Conservation (phyloP, 495 filamentous ascomycete species). For the Neurospora terricola region DNA sequence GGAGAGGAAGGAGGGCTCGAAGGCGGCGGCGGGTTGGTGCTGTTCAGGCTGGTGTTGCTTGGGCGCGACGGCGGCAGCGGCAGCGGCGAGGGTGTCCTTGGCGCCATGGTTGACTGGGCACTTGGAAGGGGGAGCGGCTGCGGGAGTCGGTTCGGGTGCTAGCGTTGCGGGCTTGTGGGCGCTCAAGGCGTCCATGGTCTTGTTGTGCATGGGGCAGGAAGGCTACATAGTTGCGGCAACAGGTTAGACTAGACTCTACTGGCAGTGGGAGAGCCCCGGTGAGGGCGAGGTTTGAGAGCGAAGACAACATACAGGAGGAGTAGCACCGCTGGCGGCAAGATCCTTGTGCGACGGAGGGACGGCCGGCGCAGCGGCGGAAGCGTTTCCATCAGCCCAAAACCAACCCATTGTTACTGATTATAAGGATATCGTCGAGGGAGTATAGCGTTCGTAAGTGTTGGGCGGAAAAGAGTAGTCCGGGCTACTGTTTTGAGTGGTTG, state of each 20-base stretch:
- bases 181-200: constrained; percentile 35
- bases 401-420: constrained; percentile 62
- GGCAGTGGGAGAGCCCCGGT: background rate
- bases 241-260: constrained; percentile 16
- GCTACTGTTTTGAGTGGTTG: background rate
- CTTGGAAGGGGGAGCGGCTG: constrained; percentile 25
- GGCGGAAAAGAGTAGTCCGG: background rate
- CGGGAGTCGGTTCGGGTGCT: constrained; percentile 28
- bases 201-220: constrained; percentile 84
- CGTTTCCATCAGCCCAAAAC: constrained; percentile 84
- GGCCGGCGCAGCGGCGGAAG: constrained; percentile 27
- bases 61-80: constrained; percentile 28
- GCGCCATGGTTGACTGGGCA: constrained; percentile 42
- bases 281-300: background rate
- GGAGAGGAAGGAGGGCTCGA: constrained; percentile 44
- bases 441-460: background rate
- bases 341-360: constrained; percentile 13
- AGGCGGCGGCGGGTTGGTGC: background rate
- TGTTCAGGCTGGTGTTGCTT: constrained; percentile 16
- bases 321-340: constrained; percentile 33
- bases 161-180: constrained; percentile 17
- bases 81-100: constrained; percentile 18
- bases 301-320: constrained; percentile 55
- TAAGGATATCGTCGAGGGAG: background rate
- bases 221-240: constrained; percentile 43